Conservation (phyloP, 2,329 filamentous ascomycete genomes). For the Colletotrichum euphorbiae region DNA sequence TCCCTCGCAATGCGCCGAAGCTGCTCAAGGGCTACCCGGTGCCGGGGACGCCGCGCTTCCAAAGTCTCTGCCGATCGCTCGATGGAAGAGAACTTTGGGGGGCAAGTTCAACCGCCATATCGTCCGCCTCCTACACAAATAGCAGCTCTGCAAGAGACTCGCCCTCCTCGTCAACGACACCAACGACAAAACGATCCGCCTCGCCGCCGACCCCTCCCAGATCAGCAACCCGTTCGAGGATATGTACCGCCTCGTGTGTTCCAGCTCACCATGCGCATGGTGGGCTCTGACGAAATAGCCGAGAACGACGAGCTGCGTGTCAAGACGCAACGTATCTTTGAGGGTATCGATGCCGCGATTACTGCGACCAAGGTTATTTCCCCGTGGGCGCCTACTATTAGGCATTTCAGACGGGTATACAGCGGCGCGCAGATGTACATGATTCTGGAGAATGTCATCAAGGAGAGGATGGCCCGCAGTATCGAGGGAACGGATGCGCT, state of each 20-base stretch:
- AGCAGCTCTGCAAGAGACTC: slow-evolving; percentile 53
- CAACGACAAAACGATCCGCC: slow-evolving; percentile 49
- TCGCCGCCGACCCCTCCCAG: slow-evolving; percentile 43
- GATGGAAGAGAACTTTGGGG: slow-evolving; percentile 40
- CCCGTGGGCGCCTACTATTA: slow-evolving; percentile 61
- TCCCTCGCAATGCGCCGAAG: slow-evolving; percentile 44
- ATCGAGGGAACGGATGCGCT: slow-evolving; percentile 60
- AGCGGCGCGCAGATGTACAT: slow-evolving; percentile 60
- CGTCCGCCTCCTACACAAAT: slow-evolving; percentile 51
- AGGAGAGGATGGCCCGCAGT: slow-evolving; percentile 56
- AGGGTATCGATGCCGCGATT: slow-evolving; percentile 56
- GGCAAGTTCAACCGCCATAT: slow-evolving; percentile 47
- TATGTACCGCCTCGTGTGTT: slow-evolving; percentile 66
- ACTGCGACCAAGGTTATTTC: slow-evolving; percentile 62
- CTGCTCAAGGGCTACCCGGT: slow-evolving; percentile 52
- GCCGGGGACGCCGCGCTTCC: slow-evolving; percentile 56
- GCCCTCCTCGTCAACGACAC: slow-evolving; percentile 57
- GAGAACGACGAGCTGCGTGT: slow-evolving; percentile 55
- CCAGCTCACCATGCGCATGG: slow-evolving; percentile 67
- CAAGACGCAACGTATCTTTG: slow-evolving; percentile 58
- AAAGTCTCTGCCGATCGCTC: slow-evolving; percentile 23
- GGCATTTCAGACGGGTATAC: slow-evolving; percentile 56
- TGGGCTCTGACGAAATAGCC: slow-evolving; percentile 66
- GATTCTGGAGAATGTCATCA: slow-evolving; percentile 60
- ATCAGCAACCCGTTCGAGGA: slow-evolving; percentile 65